Evolutionary conservation across 1,284 basidiomycete species (phyloP).

Genomic region (Boletellus dicymbophilus): DNA sequence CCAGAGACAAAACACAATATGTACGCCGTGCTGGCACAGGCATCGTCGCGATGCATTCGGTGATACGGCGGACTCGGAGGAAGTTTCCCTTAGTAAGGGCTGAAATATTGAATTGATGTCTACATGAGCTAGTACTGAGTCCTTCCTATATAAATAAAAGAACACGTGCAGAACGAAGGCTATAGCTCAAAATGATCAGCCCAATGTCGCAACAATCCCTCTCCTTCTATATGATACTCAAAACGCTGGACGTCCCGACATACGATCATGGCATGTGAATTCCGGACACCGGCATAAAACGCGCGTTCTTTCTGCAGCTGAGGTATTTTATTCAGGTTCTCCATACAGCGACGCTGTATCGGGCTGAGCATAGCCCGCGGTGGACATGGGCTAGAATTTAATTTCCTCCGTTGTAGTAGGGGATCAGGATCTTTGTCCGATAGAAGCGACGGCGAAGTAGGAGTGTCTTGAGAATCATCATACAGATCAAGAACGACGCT

Average conservation of each 20-base stretch:
- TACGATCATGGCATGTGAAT: conserved; percentile 71
- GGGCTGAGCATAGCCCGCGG: conserved; percentile 53
- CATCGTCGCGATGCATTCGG: too few species aligned
- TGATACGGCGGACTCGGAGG: too few species aligned
- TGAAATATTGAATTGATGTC: too few species aligned
- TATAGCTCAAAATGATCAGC: conserved; percentile 59
- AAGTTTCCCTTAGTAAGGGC: too few species aligned
- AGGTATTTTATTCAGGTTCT: conserved; percentile 64
- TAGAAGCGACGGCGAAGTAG: conserved; percentile 1
- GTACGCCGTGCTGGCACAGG: not conserved
- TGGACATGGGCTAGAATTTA: conserved; percentile 7
- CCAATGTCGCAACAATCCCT: conserved; percentile 70
- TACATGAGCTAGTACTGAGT: too few species aligned
- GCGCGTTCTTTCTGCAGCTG: conserved; percentile 64
- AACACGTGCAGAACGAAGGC: not conserved
- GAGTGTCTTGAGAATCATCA: conserved; percentile 16
- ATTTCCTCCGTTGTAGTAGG: conserved; percentile 3
- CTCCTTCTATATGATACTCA: conserved; percentile 55
- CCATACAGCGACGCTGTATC: conserved; percentile 51
- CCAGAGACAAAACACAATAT: conserved; percentile 13
- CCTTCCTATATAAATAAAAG: too few species aligned
- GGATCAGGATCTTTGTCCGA: not conserved
- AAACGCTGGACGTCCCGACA: conserved; percentile 64
- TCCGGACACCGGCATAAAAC: conserved; percentile 58
- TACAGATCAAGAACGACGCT: conserved; percentile 43